Evolutionary conservation across 495 filamentous ascomycete genomes (phyloP).

Genomic region (Endocarpon pusillum): DNA sequence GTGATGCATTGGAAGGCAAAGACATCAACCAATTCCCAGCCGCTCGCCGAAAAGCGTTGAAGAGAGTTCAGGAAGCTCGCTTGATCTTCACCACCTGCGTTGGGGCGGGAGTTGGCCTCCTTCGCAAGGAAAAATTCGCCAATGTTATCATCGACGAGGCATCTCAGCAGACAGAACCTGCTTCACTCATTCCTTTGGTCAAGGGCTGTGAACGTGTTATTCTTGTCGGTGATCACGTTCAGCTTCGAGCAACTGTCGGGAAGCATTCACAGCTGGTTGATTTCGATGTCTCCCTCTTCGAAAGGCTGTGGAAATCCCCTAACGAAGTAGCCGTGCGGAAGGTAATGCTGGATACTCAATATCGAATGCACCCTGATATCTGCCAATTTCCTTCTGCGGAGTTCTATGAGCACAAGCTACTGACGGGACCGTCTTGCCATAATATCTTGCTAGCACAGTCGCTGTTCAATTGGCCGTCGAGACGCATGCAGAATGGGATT

Average conservation of each 20-base stretch:
- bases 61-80: conserved; percentile 20
- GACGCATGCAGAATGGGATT: not conserved
- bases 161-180: conserved; percentile 34
- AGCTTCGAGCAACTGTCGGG: conserved; percentile 31
- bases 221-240: conserved; percentile 36
- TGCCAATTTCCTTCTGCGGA: conserved; percentile 28
- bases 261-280: conserved; percentile 17
- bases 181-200: conserved; percentile 27
- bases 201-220: conserved; percentile 31
- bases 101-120: conserved; percentile 29
- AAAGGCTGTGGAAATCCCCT: conserved; percentile 22
- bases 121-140: conserved; percentile 26
- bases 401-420: conserved; percentile 29
- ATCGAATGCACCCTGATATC: conserved; percentile 33
- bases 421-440: conserved; percentile 17
- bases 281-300: conserved; percentile 34
- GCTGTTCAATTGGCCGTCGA: conserved; percentile 16
- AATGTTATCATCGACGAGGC: conserved; percentile 35
- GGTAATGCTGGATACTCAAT: conserved; percentile 36
- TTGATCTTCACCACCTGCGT: conserved; percentile 34
- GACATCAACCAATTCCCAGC: conserved; percentile 21
- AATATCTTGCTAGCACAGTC: conserved; percentile 13
- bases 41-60: conserved; percentile 22
- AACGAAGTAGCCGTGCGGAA: conserved; percentile 10
- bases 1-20: conserved; percentile 30